Base-by-base conservation (phyloP, 2,329 filamentous ascomycete species). In the Beauveria bassiana region DNA sequence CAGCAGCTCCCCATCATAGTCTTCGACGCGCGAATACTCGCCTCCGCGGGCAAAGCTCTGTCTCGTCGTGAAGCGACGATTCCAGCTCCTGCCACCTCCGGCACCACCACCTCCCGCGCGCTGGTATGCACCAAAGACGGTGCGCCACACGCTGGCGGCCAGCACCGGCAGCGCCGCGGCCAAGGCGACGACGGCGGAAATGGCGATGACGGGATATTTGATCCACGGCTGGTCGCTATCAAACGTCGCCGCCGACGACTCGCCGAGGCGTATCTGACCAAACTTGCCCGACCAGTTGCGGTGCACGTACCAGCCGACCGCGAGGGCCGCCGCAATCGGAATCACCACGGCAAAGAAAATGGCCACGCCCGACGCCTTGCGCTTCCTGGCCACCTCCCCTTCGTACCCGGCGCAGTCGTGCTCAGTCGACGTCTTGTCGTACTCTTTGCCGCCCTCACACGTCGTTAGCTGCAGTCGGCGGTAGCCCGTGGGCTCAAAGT, bases 1-100 rank as follows among this genome's bases (percentile, higher is more conserved):
- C 42, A 99, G 77, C 67, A 99, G 78, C 78, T 98, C 93, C 54
- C 93, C 93, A 73, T 98, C 95, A 71, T 98, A 95, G 56, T 95
- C 90, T 69, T 96, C 92, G 57, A 96, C 91, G 69, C 88, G 83
- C 18, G 87, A 85, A 73, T 98, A 98, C 73, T 96, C 91, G n/a
- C 89, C 88, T 1, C 91, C 89, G 61, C 92, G 84, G 5, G 92
- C 89, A 75, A 99, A 99, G 64, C 90, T 93, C 69, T 90, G 90
- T 63, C 96, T 81, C 55, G 90, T 96, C 18, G 92, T 95, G 72
- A 96, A 99, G 61, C 88, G 86, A 63, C 89, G 80, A 42, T 83
- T 82, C 3, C 83, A 81, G 18, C 83, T 63, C 34, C 81, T 75
- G 59, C 79, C 72, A 5, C 77, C 71, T 20, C 80, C 72, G 28